Evolutionary conservation across 495 filamentous ascomycete species (phyloP).

Genomic region (Neurospora sp.): DNA sequence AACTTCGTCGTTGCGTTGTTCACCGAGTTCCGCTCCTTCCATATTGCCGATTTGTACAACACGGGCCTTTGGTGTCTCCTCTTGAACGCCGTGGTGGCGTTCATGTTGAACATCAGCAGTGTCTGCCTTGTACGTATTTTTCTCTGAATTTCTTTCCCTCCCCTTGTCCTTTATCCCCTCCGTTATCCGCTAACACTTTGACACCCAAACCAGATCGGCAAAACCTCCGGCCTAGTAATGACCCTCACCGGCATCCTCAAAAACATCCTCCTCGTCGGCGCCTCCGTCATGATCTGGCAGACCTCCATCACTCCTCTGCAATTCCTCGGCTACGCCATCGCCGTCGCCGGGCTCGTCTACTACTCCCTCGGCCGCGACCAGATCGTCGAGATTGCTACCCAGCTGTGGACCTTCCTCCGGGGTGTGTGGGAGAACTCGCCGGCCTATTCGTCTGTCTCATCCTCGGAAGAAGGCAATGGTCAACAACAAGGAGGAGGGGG

Average conservation of each 20-base stretch:
- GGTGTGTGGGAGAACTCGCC: conserved; percentile 25
- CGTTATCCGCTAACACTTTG: not conserved
- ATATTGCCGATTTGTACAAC: conserved; percentile 38
- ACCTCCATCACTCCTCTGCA: conserved; percentile 51
- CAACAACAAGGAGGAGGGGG: conserved; percentile 3
- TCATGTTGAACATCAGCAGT: conserved; percentile 65
- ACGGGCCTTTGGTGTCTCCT: conserved; percentile 51
- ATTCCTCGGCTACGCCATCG: conserved; percentile 54
- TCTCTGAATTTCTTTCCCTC: not conserved
- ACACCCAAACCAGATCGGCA: conserved; percentile 50
- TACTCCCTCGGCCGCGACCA: conserved; percentile 60
- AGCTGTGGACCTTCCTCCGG: conserved; percentile 51
- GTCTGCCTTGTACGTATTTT: conserved; percentile 52
- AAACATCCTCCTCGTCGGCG: conserved; percentile 59
- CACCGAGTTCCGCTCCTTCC: conserved; percentile 46
- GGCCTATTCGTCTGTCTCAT: not conserved
- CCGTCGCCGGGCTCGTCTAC: conserved; percentile 52
- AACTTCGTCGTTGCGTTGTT: conserved; percentile 57
- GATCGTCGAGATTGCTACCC: conserved; percentile 49
- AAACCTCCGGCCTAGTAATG: conserved; percentile 66
- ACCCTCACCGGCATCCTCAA: conserved; percentile 69
- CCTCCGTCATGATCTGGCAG: conserved; percentile 55
- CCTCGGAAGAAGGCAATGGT: conserved; percentile 25
- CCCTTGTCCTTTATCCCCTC: not conserved
- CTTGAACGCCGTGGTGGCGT: conserved; percentile 61